Conservation (phyloP, 1,139 yeast species). For the Debaryomyces singareniensis region DNA sequence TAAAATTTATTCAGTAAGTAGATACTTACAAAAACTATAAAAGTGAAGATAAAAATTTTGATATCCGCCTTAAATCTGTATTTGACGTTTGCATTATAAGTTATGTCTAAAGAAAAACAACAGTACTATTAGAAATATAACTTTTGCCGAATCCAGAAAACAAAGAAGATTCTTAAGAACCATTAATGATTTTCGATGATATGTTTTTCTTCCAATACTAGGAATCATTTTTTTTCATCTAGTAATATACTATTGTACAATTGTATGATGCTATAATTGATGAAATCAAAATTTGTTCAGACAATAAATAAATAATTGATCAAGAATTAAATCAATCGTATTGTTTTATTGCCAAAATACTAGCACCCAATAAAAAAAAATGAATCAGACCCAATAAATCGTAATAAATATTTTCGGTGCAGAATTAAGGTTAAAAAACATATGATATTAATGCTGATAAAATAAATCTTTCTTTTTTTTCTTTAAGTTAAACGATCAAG, state of each 20-base stretch:
- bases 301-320: no score
- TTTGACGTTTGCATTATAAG: no score
- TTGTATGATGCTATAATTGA: neutral
- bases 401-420: neutral
- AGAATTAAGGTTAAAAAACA: constrained; percentile 10
- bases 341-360: no score
- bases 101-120: constrained; percentile 36
- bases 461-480: constrained; percentile 16
- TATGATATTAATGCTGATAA: constrained; percentile 15
- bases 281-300: no score
- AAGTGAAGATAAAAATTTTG: no score
- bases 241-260: neutral
- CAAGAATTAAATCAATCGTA: no score
- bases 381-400: no score
- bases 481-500: constrained; percentile 5
- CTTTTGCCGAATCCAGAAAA: constrained; percentile 19
- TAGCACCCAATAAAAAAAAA: no score
- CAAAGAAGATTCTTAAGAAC: constrained; percentile 21
- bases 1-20: no score
- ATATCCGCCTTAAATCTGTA: no score
- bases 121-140: constrained; percentile 12
- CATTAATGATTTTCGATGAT: constrained; percentile 24
- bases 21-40: no score
- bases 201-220: constrained; percentile 9
- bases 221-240: constrained; percentile 2